Conservation (phyloP, 805 yeast species). For the Sugiyamaella valdiviana region DNA sequence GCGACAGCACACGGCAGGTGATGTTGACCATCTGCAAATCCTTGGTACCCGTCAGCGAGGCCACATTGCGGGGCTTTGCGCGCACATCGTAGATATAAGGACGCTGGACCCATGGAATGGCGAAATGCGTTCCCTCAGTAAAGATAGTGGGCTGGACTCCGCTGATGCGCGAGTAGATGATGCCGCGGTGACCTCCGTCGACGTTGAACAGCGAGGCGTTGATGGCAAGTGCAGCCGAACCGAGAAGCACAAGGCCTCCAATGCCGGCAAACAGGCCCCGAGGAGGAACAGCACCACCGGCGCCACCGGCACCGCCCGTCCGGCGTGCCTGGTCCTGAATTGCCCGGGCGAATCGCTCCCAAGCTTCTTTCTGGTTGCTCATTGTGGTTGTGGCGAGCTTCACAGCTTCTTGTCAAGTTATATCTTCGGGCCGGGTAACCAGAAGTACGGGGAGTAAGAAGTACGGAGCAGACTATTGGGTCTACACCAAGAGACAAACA, state of each 20-base stretch:
- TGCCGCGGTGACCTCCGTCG: constrained; percentile 99
- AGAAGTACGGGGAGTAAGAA: neutral
- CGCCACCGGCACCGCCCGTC: constrained; percentile 26
- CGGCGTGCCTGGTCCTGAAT: constrained; percentile 20
- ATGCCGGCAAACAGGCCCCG: constrained; percentile 54
- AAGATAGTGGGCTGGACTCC: constrained; percentile 82
- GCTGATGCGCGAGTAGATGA: constrained; percentile 77
- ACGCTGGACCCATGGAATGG: constrained; percentile 90
- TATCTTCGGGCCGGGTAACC: neutral
- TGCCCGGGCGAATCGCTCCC: constrained; percentile 20
- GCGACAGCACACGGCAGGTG: constrained; percentile 94
- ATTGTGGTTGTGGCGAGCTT: constrained; percentile 4
- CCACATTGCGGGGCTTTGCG: constrained; percentile 94
- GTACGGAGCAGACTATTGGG: neutral
- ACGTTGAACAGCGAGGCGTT: constrained; percentile 70
- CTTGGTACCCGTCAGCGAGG: constrained; percentile 95
- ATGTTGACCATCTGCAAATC: constrained; percentile 98
- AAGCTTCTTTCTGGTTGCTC: constrained; percentile 18
- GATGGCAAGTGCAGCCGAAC: constrained; percentile 48
- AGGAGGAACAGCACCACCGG: constrained; percentile 38
- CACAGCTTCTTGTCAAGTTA: neutral
- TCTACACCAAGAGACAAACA: neutral
- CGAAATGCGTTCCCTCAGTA: constrained; percentile 91
- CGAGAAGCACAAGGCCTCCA: constrained; percentile 54
- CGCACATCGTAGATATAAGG: constrained; percentile 92